Evolutionary conservation across 2,329 filamentous ascomycete species (phyloP), one percentile per base, ranked within the genome.

Genomic region (Fusarium nodosum): DNA sequence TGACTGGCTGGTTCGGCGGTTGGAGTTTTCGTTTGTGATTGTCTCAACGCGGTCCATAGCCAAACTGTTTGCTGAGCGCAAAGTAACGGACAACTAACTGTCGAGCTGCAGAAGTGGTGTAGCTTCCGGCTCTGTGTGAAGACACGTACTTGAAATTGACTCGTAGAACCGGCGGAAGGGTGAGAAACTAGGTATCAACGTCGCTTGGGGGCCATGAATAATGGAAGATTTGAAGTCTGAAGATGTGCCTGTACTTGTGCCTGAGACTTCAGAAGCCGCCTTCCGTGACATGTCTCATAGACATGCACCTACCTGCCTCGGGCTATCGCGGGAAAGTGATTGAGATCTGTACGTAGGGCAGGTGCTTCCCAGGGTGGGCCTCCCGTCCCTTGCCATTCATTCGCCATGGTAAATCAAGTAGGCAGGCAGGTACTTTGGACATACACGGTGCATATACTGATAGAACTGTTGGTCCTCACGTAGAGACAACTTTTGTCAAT

Each of bases 1-100:
- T 73, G 55, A 75, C 64, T 75, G 73, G 73, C 20, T 59, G 52
- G 45, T 39, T 51, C 54, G 69, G 71, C 72, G 72, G 71, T 59
- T 74, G 64, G 60, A 51, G 31, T 46, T 65, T 59, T 45, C 56
- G 38, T 56, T 55, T 56, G 45, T 62, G 56, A 54, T 64, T 54
- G 46, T 70, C 33, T 57, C 46, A 38, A 61, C 59, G 41, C 22
- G n/a, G 41, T 68, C 55, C 48, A 44, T 48, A 54, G 18, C 28
- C 33, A 20, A 51, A 47, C 30, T 61, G 45, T 47, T 50, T 54
- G 58, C 42, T 59, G 66, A 57, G 68, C 59, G 59, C 55, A 70
- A 60, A 68, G 59, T 57, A 59, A 68, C 67, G 51, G 63, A 45
- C 52, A 71, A 42, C 28, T 64, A 71, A 50, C 28, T 55, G 52